A percentile compares a stretch with the other conserved stretches of the same genome.
These are phyloP conservation scores for Suillus alpinus DNA, from an alignment of 768 basidiomycete genomes.

Conservation along the genomic window DNA sequence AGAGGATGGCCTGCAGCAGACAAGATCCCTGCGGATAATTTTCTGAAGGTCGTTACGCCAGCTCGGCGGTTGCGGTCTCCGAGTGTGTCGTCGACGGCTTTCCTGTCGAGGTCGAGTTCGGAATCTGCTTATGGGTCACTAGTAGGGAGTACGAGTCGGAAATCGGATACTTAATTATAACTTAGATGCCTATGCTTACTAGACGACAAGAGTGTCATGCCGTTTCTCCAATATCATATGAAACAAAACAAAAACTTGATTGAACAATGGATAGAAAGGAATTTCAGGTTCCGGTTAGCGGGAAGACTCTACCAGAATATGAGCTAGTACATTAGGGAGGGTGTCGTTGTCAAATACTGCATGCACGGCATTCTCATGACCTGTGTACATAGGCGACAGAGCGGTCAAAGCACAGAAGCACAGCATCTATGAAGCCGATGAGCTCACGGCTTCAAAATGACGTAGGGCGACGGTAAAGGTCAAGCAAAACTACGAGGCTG, in stretches of 20 bases:
- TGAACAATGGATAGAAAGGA: background rate
- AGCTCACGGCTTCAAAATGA: background rate
- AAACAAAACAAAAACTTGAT: background rate
- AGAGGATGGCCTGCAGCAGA: background rate
- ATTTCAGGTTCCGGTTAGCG: background rate
- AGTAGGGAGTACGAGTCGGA: background rate
- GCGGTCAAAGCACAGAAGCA: background rate
- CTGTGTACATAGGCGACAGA: background rate
- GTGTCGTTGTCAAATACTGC: background rate
- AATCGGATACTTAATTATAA: background rate
- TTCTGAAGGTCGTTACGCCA: background rate
- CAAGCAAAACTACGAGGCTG: background rate
- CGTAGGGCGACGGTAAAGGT: background rate
- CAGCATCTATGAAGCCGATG: background rate
- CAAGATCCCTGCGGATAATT: background rate
- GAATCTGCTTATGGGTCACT: background rate
- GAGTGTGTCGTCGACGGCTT: constrained; percentile 2
- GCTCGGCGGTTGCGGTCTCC: background rate
- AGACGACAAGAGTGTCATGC: background rate
- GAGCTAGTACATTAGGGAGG: background rate
- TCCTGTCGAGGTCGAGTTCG: background rate
- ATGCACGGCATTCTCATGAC: background rate
- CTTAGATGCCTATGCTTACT: background rate
- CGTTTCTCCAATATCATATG: background rate
- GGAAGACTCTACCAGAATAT: background rate